phyloP scores from a whole-genome alignment of 306 rosid genomes.

The Sechiopsis laciniata region DNA sequence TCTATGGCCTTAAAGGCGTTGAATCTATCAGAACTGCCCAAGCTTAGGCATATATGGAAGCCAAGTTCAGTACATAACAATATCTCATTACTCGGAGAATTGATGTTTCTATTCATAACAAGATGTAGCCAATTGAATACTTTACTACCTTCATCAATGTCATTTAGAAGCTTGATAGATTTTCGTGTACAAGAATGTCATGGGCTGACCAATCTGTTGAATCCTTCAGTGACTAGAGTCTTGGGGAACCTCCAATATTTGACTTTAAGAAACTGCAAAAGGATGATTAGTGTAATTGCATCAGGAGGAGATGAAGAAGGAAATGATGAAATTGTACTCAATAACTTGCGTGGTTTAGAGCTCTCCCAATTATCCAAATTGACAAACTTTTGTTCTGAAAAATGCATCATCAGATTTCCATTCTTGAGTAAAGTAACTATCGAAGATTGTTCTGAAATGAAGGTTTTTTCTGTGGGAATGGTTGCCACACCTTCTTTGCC shows the following conservation, averaged over 20 bases:
- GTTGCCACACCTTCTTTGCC: too few relatives aligned
- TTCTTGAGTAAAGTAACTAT: too few relatives aligned
- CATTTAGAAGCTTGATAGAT: neutral
- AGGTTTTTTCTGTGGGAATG: too few relatives aligned
- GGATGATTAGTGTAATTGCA: neutral
- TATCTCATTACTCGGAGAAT: neutral
- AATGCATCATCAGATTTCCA: too few relatives aligned
- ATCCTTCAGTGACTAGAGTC: neutral
- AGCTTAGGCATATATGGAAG: neutral
- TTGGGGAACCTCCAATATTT: neutral
- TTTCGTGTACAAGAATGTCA: neutral
- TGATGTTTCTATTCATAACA: accelerated
- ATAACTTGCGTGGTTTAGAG: accelerated
- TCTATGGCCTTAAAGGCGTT: neutral
- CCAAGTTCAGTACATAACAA: neutral
- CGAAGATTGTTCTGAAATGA: too few relatives aligned
- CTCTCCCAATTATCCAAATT: neutral
- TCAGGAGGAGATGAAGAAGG: neutral
- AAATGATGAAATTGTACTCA: constrained; percentile 9
- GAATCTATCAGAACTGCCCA: neutral
- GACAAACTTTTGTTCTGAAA: neutral
- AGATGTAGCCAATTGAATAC: neutral
- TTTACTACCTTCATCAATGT: neutral
- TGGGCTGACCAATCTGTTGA: neutral
- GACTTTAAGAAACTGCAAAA: neutral